Percentiles rank a stretch among this genome's conserved stretches.
These are phyloP conservation scores for Trichophyton simii DNA, from an alignment of 2,329 filamentous ascomycete species.

Conservation along the genomic window DNA sequence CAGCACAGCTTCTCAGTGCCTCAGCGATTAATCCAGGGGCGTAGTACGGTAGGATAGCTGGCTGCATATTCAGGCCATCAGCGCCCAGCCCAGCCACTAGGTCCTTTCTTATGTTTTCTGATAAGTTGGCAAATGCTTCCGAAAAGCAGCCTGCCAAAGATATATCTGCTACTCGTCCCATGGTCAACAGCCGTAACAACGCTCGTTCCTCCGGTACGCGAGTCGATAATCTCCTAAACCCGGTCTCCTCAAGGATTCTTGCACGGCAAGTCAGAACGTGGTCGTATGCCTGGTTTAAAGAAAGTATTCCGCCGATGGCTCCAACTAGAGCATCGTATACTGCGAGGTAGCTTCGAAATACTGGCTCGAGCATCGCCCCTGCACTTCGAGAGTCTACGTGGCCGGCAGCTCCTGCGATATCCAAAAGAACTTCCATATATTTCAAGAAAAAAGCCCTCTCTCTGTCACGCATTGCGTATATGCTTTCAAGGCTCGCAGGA, in stretches of 20 bases:
- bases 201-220: not conserved
- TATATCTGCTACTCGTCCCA: not conserved
- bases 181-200: not conserved
- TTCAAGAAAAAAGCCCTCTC: slow-evolving; percentile 24
- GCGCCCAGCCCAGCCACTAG: not conserved
- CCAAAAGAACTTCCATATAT: slow-evolving; percentile 24
- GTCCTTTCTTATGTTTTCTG: not conserved
- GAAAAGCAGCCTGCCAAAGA: not conserved
- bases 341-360: slow-evolving; percentile 2
- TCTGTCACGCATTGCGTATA: slow-evolving; percentile 17
- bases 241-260: not conserved
- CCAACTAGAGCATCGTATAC: not conserved
- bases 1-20: not conserved
- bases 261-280: not conserved
- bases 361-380: not conserved
- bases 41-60: slow-evolving; percentile 1
- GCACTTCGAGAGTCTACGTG: not conserved
- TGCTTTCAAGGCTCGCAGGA: slow-evolving; percentile 20
- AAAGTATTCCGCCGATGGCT: not conserved
- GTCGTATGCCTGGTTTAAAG: not conserved
- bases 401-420: not conserved
- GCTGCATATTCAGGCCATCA: not conserved
- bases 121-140: not conserved
- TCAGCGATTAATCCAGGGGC: not conserved
- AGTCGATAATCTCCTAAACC: not conserved